phyloP scores from a whole-genome alignment of 2,329 filamentous ascomycete genomes.

The Aspergillus oerlinghausenensis region DNA sequence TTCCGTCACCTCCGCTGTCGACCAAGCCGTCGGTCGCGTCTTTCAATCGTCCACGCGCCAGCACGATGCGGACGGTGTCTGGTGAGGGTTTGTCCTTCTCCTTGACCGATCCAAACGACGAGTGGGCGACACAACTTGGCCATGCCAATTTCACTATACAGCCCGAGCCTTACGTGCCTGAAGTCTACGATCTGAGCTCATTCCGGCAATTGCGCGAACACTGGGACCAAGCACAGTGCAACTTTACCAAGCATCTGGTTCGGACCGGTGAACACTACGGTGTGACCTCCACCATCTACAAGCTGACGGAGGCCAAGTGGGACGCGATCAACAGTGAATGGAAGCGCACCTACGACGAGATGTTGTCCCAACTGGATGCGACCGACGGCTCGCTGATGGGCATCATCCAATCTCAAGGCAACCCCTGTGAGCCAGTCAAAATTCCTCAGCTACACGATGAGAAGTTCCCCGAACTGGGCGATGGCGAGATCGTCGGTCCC shows the following conservation, averaged over 20 bases:
- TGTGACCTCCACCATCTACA: constrained; percentile 81
- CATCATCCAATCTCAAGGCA: constrained; percentile 35
- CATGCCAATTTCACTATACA: constrained; percentile 91
- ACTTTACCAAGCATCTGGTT: constrained; percentile 84
- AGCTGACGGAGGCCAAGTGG: constrained; percentile 85
- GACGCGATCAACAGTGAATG: constrained; percentile 70
- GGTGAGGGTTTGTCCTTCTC: constrained; percentile 55
- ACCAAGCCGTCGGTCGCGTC: constrained; percentile 73
- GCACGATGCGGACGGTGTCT: constrained; percentile 40
- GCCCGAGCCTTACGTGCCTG: constrained; percentile 73
- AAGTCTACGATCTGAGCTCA: constrained; percentile 54
- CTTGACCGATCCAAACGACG: constrained; percentile 63
- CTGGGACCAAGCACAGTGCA: constrained; percentile 77
- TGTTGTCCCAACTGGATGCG: constrained; percentile 49
- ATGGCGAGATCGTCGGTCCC: constrained; percentile 88
- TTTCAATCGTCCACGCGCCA: constrained; percentile 53
- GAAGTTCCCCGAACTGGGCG: constrained; percentile 84
- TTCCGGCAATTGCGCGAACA: constrained; percentile 66
- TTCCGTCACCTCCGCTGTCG: constrained; percentile 69
- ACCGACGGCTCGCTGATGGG: constrained; percentile 33
- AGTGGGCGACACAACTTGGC: constrained; percentile 79
- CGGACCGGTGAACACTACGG: constrained; percentile 89
- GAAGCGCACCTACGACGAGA: constrained; percentile 64
- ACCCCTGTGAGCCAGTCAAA: constrained; percentile 48
- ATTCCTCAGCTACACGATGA: constrained; percentile 48